These are phyloP conservation scores for California macrophylla DNA, from an alignment of 441 rosid genomes.

Conservation along the genomic window DNA sequence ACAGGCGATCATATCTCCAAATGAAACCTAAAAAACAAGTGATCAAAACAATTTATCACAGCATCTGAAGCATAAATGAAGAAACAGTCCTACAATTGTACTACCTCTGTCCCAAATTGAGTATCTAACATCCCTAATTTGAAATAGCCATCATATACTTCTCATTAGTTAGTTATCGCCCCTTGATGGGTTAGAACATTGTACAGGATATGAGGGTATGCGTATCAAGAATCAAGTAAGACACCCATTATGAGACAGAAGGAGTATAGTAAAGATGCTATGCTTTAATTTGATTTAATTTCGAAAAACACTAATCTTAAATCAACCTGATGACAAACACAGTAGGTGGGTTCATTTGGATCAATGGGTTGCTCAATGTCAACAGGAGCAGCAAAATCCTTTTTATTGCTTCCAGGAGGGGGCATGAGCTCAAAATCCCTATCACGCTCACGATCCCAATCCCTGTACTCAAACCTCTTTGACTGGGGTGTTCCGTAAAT, in stretches of 20 bases:
- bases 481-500: slow-evolving; percentile 64
- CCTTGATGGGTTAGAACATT: no score
- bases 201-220: no score
- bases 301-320: not conserved
- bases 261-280: not conserved
- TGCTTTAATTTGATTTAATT: not conserved
- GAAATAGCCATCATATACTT: no score
- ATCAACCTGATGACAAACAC: slow-evolving; percentile 91
- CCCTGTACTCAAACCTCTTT: slow-evolving; percentile 67
- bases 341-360: slow-evolving; percentile 94
- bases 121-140: no score
- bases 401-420: slow-evolving; percentile 82
- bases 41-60: slow-evolving; percentile 3
- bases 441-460: slow-evolving; percentile 83
- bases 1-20: slow-evolving; percentile 98
- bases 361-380: slow-evolving; percentile 84
- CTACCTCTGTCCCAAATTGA: no score
- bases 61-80: slow-evolving; percentile 1
- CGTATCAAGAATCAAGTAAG: no score
- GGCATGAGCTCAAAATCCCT: slow-evolving; percentile 97
- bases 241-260: no score
- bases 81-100: not conserved
- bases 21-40: slow-evolving; percentile 57
- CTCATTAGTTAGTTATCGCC: no score
- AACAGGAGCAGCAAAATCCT: slow-evolving; percentile 43